A percentile compares a stretch with the other conserved stretches of the same genome.
Evolutionary conservation across 2,329 filamentous ascomycete genomes (phyloP).

Genomic region (Cladorrhinum sp.): DNA sequence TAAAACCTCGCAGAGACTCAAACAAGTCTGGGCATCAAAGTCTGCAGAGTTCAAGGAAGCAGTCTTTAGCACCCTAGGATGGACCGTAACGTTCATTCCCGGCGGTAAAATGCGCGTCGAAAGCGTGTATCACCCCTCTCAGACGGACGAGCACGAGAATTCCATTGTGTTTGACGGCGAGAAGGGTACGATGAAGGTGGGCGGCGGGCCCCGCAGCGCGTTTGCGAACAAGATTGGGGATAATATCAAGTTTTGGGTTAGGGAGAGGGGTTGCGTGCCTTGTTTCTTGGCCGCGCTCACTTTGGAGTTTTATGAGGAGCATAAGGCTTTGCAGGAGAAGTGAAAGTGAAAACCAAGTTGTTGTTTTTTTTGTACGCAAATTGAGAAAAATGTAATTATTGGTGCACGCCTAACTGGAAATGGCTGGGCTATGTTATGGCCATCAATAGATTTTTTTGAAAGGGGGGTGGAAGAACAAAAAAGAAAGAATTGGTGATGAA

Average conservation of each 20-base stretch:
- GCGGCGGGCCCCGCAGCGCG: slow-evolving; percentile 78
- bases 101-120: slow-evolving; percentile 94
- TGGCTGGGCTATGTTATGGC: too few relatives aligned
- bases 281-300: slow-evolving; percentile 90
- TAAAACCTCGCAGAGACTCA: slow-evolving; percentile 80
- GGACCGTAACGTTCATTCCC: slow-evolving; percentile 94
- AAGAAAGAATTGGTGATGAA: too few relatives aligned
- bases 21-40: slow-evolving; percentile 89
- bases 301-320: slow-evolving; percentile 85
- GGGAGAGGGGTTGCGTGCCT: slow-evolving; percentile 88
- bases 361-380: background rate
- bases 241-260: slow-evolving; percentile 92
- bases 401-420: too few relatives aligned
- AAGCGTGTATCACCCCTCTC: slow-evolving; percentile 73
- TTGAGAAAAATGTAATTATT: too few relatives aligned
- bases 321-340: slow-evolving; percentile 26
- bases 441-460: too few relatives aligned
- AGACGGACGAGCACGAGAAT: slow-evolving; percentile 67
- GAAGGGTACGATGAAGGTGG: slow-evolving; percentile 96
- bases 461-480: too few relatives aligned
- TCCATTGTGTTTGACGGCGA: slow-evolving; percentile 86
- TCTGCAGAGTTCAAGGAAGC: slow-evolving; percentile 93
- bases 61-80: slow-evolving; percentile 86
- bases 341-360: background rate
- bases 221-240: slow-evolving; percentile 84